A percentile compares a stretch with the other conserved stretches of the same genome.
phyloP scores from a whole-genome alignment of 805 yeast genomes.

The Sugiyamaella americana region DNA sequence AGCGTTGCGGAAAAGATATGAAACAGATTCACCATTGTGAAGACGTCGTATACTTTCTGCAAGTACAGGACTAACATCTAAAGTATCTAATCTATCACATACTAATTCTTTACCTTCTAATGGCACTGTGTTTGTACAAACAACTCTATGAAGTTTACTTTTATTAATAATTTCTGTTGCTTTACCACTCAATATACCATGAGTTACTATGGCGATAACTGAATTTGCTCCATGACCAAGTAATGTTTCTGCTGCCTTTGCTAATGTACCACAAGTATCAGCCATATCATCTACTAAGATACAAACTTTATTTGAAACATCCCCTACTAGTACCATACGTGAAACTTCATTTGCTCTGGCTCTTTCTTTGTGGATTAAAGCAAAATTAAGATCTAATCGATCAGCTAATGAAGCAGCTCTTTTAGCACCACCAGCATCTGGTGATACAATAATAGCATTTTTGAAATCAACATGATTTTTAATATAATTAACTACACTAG shows the following conservation, averaged over 20 bases:
- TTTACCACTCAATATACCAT: conserved; percentile 85
- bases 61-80: conserved; percentile 79
- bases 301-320: conserved; percentile 79
- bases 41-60: conserved; percentile 94
- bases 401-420: conserved; percentile 97
- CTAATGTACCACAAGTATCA: conserved; percentile 95
- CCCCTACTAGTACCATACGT: conserved; percentile 96
- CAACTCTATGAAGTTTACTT: conserved; percentile 64
- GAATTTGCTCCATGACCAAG: conserved; percentile 73
- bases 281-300: conserved; percentile 96
- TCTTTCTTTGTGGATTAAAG: conserved; percentile 95
- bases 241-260: conserved; percentile 88
- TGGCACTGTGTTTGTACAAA: conserved; percentile 93
- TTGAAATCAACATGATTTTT: conserved; percentile 52
- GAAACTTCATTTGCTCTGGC: conserved; percentile 94
- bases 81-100: conserved; percentile 64
- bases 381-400: conserved; percentile 85
- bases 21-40: conserved; percentile 94
- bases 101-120: conserved; percentile 54
- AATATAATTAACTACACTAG: conserved; percentile 80
- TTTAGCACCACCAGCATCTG: conserved; percentile 99
- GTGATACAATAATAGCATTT: conserved; percentile 79
- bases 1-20: conserved; percentile 75
- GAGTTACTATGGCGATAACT: conserved; percentile 93
- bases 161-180: conserved; percentile 72